Percentiles rank a stretch among this genome's conserved stretches.
Evolutionary conservation across 2,329 filamentous ascomycete genomes (phyloP).

Genomic region (Geosmithia morbida): DNA sequence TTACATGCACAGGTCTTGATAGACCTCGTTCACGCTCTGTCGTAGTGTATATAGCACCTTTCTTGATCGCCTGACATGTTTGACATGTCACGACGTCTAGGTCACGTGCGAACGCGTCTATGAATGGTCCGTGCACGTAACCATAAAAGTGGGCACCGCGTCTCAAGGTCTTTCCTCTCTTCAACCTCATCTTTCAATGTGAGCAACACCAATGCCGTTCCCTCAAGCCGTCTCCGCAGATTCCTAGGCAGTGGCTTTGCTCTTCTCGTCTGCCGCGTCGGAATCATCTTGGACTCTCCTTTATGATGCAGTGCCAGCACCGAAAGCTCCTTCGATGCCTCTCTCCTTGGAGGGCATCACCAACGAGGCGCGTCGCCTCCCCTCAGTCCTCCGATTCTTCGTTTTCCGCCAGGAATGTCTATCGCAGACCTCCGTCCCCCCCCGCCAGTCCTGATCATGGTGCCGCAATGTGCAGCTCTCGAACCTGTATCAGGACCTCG

Average conservation of each 20-base stretch:
- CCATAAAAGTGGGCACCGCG: not conserved
- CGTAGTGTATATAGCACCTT: too few species aligned
- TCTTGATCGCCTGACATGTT: too few species aligned
- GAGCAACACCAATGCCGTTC: conserved; percentile 2
- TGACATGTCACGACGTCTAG: not conserved
- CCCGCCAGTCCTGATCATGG: conserved; percentile 16
- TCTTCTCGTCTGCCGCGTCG: not conserved
- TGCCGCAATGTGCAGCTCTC: conserved; percentile 37
- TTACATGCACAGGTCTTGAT: too few species aligned
- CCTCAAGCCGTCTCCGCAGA: not conserved
- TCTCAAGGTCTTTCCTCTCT: not conserved
- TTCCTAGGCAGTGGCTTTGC: not conserved
- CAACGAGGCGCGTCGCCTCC: conserved; percentile 54
- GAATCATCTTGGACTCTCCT: not conserved
- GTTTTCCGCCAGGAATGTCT: conserved; percentile 57
- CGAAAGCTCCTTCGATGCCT: conserved; percentile 28
- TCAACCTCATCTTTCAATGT: not conserved
- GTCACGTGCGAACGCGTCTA: conserved; percentile 13
- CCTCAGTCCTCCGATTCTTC: conserved; percentile 61
- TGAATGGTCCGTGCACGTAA: conserved; percentile 2
- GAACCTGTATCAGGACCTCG: conserved; percentile 45
- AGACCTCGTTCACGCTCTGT: too few species aligned
- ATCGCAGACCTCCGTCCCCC: conserved; percentile 30
- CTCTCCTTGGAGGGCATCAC: conserved; percentile 5
- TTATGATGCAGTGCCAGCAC: conserved; percentile 1